Percentiles rank a stretch among this genome's conserved stretches.
Conservation (phyloP, 2,329 filamentous ascomycete genomes). For the Sporothrix inflata region DNA sequence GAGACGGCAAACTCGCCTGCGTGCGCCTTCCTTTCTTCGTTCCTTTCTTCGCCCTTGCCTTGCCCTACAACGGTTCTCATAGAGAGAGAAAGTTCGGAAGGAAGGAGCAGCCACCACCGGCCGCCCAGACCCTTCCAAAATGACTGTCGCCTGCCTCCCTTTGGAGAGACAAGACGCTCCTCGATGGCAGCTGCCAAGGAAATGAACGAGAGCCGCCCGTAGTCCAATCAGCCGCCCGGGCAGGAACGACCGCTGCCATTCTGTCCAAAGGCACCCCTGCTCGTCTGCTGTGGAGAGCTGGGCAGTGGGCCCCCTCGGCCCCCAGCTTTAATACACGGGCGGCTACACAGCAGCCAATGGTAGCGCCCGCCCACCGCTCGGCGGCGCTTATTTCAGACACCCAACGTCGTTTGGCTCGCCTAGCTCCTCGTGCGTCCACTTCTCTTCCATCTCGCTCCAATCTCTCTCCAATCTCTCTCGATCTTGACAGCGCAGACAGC, state of each 20-base stretch:
- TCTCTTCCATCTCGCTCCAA: neutral
- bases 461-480: neutral
- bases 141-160: neutral
- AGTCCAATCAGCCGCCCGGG: slow-evolving; percentile 26
- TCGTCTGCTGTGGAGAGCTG: neutral
- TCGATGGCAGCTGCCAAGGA: neutral
- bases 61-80: neutral
- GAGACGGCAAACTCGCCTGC: neutral
- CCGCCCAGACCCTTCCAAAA: neutral
- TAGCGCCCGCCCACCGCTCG: slow-evolving; percentile 32
- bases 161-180: neutral
- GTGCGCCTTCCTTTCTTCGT: neutral
- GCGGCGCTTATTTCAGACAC: slow-evolving; percentile 48
- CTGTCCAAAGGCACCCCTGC: neutral
- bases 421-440: neutral
- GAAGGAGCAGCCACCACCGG: neutral
- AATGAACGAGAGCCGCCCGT: neutral
- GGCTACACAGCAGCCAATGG: slow-evolving; percentile 38
- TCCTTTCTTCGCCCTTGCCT: too few relatives aligned
- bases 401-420: slow-evolving; percentile 8
- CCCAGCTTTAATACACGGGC: slow-evolving; percentile 30
- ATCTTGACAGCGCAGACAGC: neutral
- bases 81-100: neutral
- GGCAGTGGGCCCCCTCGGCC: neutral
- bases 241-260: slow-evolving; percentile 3